phyloP scores from a whole-genome alignment of 2,329 filamentous ascomycete species.

The Calonectria pauciramosa region DNA sequence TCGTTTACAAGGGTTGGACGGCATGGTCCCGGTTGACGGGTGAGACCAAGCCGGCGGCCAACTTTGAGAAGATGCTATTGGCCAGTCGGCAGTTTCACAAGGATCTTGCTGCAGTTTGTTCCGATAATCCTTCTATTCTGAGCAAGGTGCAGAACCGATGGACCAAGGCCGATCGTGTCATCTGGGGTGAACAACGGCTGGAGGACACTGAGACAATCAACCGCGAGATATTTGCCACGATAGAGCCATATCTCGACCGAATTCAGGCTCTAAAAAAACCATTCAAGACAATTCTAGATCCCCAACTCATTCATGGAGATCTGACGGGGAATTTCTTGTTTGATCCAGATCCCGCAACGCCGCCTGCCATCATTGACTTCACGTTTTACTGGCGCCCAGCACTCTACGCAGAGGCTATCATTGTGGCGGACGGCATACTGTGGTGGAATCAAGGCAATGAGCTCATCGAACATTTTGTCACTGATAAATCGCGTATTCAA shows the following conservation, averaged over 20 bases:
- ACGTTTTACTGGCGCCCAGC: slow-evolving; percentile 26
- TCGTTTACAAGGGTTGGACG: background rate
- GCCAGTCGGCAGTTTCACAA: background rate
- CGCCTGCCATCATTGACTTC: slow-evolving; percentile 22
- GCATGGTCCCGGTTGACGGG: background rate
- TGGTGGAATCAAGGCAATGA: background rate
- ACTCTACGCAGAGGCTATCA: slow-evolving; percentile 23
- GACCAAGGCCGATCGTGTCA: background rate
- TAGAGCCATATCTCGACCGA: background rate
- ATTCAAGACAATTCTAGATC: background rate
- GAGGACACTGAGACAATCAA: background rate
- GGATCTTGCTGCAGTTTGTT: background rate
- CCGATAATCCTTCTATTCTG: background rate
- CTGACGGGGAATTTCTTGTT: slow-evolving; percentile 25
- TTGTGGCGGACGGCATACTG: slow-evolving; percentile 17
- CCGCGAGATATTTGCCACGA: background rate
- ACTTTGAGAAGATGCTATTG: background rate
- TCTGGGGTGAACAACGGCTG: background rate
- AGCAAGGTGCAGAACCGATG: background rate
- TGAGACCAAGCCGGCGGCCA: background rate
- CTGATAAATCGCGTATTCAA: background rate
- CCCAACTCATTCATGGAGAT: slow-evolving; percentile 25
- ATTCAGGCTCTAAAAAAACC: background rate
- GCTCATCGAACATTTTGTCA: background rate
- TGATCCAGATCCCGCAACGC: background rate